A percentile compares a stretch with the other conserved stretches of the same genome.
Conservation (phyloP, 129 eudicot genomes). For the Kitagawia praeruptora region DNA sequence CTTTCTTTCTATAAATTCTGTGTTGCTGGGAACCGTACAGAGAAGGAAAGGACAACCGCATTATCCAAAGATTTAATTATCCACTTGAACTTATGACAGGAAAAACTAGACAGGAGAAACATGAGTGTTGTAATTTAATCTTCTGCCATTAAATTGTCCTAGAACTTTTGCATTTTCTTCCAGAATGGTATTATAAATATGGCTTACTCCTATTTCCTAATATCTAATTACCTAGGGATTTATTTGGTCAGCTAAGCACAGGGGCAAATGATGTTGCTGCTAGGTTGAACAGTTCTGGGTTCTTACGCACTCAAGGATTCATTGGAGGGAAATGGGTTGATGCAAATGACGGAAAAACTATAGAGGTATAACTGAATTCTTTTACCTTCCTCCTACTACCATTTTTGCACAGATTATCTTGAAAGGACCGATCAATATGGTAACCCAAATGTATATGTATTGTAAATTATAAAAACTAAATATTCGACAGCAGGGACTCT, state of each 20-base stretch:
- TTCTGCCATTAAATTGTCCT: not conserved
- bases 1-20: not conserved
- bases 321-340: conserved; percentile 90
- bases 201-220: not conserved
- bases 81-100: not conserved
- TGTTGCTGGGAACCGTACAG: not conserved
- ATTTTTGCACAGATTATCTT: not conserved
- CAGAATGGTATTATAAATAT: not conserved
- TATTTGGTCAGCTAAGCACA: conserved; percentile 50
- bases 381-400: no score
- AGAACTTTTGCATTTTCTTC: not conserved
- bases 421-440: not conserved
- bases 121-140: not conserved
- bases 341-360: conserved; percentile 72
- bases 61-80: not conserved
- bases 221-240: not conserved
- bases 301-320: conserved; percentile 53
- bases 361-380: conserved; percentile 37
- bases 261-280: conserved; percentile 52
- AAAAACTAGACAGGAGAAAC: not conserved
- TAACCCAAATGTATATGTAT: no score
- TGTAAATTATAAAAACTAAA: not conserved
- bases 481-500: not conserved
- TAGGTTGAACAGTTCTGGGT: conserved; percentile 55
- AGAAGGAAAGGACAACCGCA: not conserved